Evolutionary conservation across 768 basidiomycete species (phyloP).

Genomic region (Phlebiopsis flavidoalba): DNA sequence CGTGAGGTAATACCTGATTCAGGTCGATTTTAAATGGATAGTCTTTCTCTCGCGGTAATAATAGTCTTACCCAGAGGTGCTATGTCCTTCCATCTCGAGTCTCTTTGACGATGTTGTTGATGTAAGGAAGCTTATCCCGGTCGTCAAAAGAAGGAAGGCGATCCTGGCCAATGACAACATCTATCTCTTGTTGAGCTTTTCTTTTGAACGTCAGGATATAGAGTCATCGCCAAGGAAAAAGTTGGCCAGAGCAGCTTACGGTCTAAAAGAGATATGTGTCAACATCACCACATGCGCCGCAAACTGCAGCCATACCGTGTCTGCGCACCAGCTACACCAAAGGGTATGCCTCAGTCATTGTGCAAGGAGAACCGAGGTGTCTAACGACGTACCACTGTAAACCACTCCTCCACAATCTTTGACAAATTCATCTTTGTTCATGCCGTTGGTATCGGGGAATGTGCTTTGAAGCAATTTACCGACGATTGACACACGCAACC

Average conservation of each 20-base stretch:
- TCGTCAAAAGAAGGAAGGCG: slow-evolving; percentile 10
- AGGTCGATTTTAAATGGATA: too few species aligned
- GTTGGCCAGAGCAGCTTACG: slow-evolving; percentile 8
- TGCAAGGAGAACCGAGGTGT: not conserved
- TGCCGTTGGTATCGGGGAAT: slow-evolving; percentile 44
- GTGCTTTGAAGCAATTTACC: slow-evolving; percentile 51
- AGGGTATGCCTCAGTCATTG: not conserved
- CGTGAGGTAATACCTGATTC: not conserved
- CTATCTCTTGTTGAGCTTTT: slow-evolving; percentile 15
- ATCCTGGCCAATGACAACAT: slow-evolving; percentile 13
- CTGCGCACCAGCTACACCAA: too few species aligned
- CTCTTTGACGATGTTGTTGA: slow-evolving; percentile 23
- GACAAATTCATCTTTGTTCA: slow-evolving; percentile 55
- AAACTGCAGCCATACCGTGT: too few species aligned
- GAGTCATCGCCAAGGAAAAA: slow-evolving; percentile 15
- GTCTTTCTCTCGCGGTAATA: not conserved
- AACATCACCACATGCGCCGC: too few species aligned
- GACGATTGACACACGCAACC: slow-evolving; percentile 50
- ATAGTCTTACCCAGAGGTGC: slow-evolving; percentile 4
- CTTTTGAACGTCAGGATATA: slow-evolving; percentile 13
- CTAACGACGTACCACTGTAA: slow-evolving; percentile 13
- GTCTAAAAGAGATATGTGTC: slow-evolving; percentile 12
- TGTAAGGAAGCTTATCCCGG: slow-evolving; percentile 8
- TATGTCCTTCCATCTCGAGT: slow-evolving; percentile 28
- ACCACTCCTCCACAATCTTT: slow-evolving; percentile 49